Percentiles rank a stretch among this genome's conserved stretches.
phyloP scores from a whole-genome alignment of 768 basidiomycete genomes.

The Fistulinella prunicolor region DNA sequence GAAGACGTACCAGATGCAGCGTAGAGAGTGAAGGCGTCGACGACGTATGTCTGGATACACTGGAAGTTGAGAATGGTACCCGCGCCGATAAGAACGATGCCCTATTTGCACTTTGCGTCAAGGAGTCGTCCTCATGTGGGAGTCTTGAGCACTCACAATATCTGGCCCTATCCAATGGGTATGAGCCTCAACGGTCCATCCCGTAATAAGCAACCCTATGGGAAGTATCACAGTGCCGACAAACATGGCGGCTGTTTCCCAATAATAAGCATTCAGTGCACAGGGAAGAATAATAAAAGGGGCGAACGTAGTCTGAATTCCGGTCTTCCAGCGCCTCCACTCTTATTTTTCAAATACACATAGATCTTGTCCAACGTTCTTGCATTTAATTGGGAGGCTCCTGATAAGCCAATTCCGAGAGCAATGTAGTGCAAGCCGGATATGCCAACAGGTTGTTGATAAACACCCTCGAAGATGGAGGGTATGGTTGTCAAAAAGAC shows the following conservation, averaged over 20 bases:
- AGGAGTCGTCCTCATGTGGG: too few relatives aligned
- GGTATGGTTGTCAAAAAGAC: constrained; percentile 70
- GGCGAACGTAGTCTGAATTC: constrained; percentile 50
- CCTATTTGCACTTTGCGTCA: constrained; percentile 35
- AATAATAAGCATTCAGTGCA: constrained; percentile 1
- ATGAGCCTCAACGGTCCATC: constrained; percentile 60
- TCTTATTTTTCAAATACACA: constrained; percentile 45
- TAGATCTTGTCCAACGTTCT: constrained; percentile 55
- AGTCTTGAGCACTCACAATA: constrained; percentile 41
- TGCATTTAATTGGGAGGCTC: constrained; percentile 54
- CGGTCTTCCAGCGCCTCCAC: constrained; percentile 53
- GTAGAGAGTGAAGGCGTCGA: constrained; percentile 64
- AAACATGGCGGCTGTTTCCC: constrained; percentile 50
- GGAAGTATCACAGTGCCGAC: constrained; percentile 60
- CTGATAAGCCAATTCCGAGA: constrained; percentile 58
- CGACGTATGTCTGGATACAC: constrained; percentile 61
- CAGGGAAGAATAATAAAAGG: neutral
- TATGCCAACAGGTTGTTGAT: constrained; percentile 54
- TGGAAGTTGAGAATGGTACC: constrained; percentile 62
- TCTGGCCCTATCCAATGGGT: constrained; percentile 72
- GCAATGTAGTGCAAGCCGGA: constrained; percentile 70
- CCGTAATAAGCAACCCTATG: constrained; percentile 61
- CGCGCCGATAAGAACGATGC: constrained; percentile 52
- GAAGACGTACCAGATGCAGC: constrained; percentile 57
- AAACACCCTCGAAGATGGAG: constrained; percentile 51